Conservation (phyloP, 768 basidiomycete genomes). For the Boletales sp. region DNA sequence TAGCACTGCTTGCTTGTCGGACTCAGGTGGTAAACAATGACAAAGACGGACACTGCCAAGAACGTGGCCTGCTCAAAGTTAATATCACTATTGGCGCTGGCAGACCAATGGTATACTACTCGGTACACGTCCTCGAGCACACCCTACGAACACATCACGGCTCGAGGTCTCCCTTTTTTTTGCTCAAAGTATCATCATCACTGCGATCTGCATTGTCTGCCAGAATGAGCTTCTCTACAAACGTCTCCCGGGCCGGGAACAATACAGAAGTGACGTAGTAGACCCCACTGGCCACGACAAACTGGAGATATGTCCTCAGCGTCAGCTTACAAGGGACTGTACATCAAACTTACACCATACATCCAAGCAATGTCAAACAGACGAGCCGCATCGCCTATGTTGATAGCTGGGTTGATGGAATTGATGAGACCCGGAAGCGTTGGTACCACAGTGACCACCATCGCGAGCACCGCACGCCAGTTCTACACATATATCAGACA, state of each 20-base stretch:
- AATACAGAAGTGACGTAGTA: slow-evolving; percentile 29
- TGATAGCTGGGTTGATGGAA: slow-evolving; percentile 63
- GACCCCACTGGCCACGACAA: slow-evolving; percentile 25
- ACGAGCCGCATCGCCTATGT: slow-evolving; percentile 52
- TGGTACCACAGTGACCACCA: slow-evolving; percentile 66
- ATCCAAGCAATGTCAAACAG: slow-evolving; percentile 76
- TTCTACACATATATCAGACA: slow-evolving; percentile 45
- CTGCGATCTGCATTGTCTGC: slow-evolving; percentile 18
- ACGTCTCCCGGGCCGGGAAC: slow-evolving; percentile 30
- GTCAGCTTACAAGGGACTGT: neutral
- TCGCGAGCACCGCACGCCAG: slow-evolving; percentile 73
- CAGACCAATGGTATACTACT: no score
- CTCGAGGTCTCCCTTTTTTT: no score
- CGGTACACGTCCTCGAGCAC: no score
- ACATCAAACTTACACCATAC: slow-evolving; percentile 53
- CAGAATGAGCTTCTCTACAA: slow-evolving; percentile 25
- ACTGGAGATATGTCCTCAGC: slow-evolving; percentile 9
- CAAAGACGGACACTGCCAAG: no score
- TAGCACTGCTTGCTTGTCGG: no score
- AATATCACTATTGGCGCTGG: no score
- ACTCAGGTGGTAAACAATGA: no score
- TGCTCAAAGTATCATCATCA: no score
- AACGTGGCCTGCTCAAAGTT: no score
- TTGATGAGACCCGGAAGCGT: slow-evolving; percentile 75
- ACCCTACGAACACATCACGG: no score